These are phyloP conservation scores for Escovopsis sp. DNA, from an alignment of 2,329 filamentous ascomycete genomes.

Conservation along the genomic window DNA sequence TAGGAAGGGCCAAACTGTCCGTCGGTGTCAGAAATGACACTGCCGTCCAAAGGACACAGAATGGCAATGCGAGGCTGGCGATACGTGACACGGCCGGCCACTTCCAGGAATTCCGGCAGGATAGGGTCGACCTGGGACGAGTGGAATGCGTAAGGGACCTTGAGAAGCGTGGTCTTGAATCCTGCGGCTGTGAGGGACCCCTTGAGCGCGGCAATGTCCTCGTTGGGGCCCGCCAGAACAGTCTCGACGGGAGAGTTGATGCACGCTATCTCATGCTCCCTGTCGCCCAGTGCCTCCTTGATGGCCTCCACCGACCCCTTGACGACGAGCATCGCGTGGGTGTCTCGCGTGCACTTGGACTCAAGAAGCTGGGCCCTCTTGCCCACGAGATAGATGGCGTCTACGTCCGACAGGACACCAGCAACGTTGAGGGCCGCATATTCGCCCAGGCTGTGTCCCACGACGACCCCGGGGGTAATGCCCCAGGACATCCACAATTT, in stretches of 20 bases:
- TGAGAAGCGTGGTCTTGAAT: constrained; percentile 20
- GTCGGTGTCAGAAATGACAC: constrained; percentile 29
- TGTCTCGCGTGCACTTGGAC: constrained; percentile 49
- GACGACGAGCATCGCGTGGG: constrained; percentile 44
- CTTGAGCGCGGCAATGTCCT: background rate
- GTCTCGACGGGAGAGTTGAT: constrained; percentile 63
- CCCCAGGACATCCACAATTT: constrained; percentile 38
- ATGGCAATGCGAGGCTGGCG: constrained; percentile 34
- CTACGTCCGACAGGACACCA: constrained; percentile 55
- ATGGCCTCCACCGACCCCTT: constrained; percentile 14
- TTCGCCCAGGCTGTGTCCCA: constrained; percentile 37
- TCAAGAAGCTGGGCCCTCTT: constrained; percentile 50
- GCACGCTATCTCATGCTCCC: constrained; percentile 43
- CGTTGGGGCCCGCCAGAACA: constrained; percentile 32
- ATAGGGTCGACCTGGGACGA: constrained; percentile 39
- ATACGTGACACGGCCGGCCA: constrained; percentile 25
- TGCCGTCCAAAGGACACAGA: constrained; percentile 48
- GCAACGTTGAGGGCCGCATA: constrained; percentile 43
- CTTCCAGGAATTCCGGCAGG: constrained; percentile 39
- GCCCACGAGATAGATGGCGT: constrained; percentile 61
- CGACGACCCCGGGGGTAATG: constrained; percentile 38
- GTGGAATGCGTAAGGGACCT: constrained; percentile 40
- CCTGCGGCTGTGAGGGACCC: constrained; percentile 21
- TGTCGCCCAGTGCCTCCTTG: constrained; percentile 22
- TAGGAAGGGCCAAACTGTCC: background rate